Evolutionary conservation across 805 yeast species (phyloP), one percentile per base, ranked within the genome.

Genomic region (Kazachstania taianensis): DNA sequence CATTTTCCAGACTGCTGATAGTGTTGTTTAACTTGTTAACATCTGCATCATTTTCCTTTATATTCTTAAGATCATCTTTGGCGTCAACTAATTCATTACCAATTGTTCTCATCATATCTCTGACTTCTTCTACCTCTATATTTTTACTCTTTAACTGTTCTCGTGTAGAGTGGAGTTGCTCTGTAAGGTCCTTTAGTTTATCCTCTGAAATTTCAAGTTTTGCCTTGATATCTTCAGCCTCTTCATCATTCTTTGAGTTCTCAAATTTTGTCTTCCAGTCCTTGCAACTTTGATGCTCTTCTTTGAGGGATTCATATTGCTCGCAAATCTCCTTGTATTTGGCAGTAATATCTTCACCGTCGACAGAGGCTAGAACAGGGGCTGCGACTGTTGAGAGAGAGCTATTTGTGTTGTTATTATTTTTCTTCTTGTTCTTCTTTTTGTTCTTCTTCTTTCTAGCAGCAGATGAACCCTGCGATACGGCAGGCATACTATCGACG

Each of bases 31-130:
- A 34, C 7, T 32, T 32, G 10, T 33, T 14, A 12, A 8, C n/a
- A 12, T 23, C 33, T 3, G 31, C 16, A 13, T 20, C 10, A 20
- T 8, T 9, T 20, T 28, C 28, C 24, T 32, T 8, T 13, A 40
- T 17, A 17, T 44, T 53, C 45, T 79, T 78, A 15, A 77, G 35
- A 36, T 72, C 61, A 31, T 80, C 84, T 43, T 71, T 74, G 0
- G 85, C 73, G 5, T 72, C 69, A 1, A 86, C 94, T 6, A 86
- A 63, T 33, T 84, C 94, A 48, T 81, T 73, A 1, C 96, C 96
- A 19, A 86, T 67, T 38, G 72, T 75, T 43, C 70, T 70, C 36
- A 87, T 55, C 83, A 80, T 82, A 39, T 85, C 96, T 48, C 77
- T 72, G 35, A 81, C 65, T 35, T 66, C 69, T 32, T 75, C 85